Evolutionary conservation across 2,329 filamentous ascomycete genomes (phyloP), one percentile per base, ranked within the genome.

Genomic region (Thermothelomyces thermophilus): DNA sequence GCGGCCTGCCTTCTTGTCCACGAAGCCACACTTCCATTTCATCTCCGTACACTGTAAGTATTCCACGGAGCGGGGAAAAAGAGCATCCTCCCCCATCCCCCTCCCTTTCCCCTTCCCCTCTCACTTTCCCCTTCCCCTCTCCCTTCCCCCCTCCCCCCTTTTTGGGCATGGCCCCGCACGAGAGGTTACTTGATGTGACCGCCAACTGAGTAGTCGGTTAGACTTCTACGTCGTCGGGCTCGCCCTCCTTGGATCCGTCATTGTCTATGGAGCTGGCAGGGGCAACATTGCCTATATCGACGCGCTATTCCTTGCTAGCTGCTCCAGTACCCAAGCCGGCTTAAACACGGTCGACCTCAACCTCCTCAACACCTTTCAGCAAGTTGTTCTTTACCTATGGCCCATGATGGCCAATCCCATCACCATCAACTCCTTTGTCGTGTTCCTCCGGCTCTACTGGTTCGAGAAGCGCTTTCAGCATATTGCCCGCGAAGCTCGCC

Each of bases 401-500:
- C 73, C 84, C 3, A 83, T 89, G 74, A 60, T 88, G 11, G 82
- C 84, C 22, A 95, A 89, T 44, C 90, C 90, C 0, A 93, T 95
- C 54, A 83, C 86, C 41, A 84, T 95, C 60, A 83, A 95, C 63
- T 81, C 86, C 2, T 86, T 81, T 39, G 89, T 98, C 39, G 93
- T 98, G 7, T 91, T 95, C 60, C 76, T 97, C 13, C 86, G 93
- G 22, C 74, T 98, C 1, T 96, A 95, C 69, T 98, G 91, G 91
- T 98, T 98, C 64, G 90, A 98, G 68, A 95, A 94, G 68, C 82
- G 90, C 7, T 97, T 98, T 64, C 86, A 95, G 64, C 77, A 87
- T 60, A 79, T 95, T 56, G 90, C 86, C 13, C 76, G 76, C 30
- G 87, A 95, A 60, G 83, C 87, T 1, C 80, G 82, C 48, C 74